Evolutionary conservation across 2,329 filamentous ascomycete genomes (phyloP), one percentile per base, ranked within the genome.

Genomic region (Chalaropsis thielavioides): DNA sequence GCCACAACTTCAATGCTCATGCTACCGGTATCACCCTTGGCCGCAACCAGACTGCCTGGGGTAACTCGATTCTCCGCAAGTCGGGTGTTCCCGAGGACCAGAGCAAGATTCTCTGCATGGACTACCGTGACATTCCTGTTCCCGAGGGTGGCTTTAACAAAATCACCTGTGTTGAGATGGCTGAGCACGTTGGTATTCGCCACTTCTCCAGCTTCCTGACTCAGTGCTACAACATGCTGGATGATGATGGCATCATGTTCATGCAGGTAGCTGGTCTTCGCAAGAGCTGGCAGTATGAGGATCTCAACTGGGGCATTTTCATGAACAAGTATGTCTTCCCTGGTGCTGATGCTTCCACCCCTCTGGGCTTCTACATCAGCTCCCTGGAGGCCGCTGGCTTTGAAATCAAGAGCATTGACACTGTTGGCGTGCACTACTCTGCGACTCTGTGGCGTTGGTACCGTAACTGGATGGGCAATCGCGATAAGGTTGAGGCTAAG

Each of bases 301-400:
- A 97, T 78, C 83, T 96, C 62, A 89, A 92, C 75, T 97, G 94
- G 94, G 94, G 94, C 74, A 83, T 97, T 59, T 97, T 96, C 83
- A 95, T 97, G 91, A 97, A 97, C 86, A 96, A 96, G 80, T 96
- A 97, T 77, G 82, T 97, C 75, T 97, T 97, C 83, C 94, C 92
- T 41, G 94, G 94, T 74, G 94, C 94, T 62, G 94, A 97, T 74
- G 94, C 94, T 63, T 95, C 90, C 54, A 95, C 91, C 66, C 94
- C 94, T 62, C 85, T 99, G 61, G 90, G 90, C 70, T 94, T 87
- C 77, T 90, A 94, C 71, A 80, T 95, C 71, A 85, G 90, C 75
- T 85, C 85, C 73, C 83, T 96, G 22, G 94, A 99, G 79, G 86
- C 83, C 66, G 87, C 89, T 68, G 90, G 90, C 44, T 71, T 69